A percentile compares a stretch with the other conserved stretches of the same genome.
phyloP scores from a whole-genome alignment of 148 eudicot species.

The Bassia scoparia region DNA sequence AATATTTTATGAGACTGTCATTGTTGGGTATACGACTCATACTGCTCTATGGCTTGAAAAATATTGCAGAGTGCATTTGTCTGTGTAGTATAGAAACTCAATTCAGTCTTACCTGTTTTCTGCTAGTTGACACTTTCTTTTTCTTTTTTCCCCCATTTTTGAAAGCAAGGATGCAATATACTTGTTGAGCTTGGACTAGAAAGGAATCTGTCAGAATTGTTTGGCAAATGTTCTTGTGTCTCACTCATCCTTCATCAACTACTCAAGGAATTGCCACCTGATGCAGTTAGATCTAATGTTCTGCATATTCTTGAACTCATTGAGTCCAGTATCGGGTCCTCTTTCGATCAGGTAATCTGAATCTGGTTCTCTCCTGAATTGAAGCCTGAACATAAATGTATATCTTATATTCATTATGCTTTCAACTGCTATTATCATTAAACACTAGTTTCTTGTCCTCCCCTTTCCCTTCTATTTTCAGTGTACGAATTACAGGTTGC shows the following conservation, averaged over 20 bases:
- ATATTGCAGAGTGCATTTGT: background rate
- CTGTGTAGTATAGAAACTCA: background rate
- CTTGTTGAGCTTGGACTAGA: conserved; percentile 45
- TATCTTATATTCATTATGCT: background rate
- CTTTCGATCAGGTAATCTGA: conserved; percentile 55
- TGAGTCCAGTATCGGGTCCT: conserved; percentile 42
- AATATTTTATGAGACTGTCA: no score
- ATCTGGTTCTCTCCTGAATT: background rate
- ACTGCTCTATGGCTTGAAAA: background rate
- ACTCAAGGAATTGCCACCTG: conserved; percentile 64
- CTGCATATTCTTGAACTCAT: conserved; percentile 52
- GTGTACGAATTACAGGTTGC: conserved; percentile 70
- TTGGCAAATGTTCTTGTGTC: conserved; percentile 33
- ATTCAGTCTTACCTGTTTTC: no score
- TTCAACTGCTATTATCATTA: conserved; percentile 5
- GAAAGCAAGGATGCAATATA: conserved; percentile 34
- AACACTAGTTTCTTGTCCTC: conserved; percentile 12
- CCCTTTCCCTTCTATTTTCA: conserved; percentile 31
- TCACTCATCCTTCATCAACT: conserved; percentile 65
- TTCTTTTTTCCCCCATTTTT: background rate
- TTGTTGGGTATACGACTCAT: no score
- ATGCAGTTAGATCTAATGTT: conserved; percentile 42
- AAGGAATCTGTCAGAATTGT: conserved; percentile 33
- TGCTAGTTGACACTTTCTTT: conserved; percentile 11
- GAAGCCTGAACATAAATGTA: background rate